Conservation (phyloP, 768 basidiomycete genomes). For the Boletus speciosus region DNA sequence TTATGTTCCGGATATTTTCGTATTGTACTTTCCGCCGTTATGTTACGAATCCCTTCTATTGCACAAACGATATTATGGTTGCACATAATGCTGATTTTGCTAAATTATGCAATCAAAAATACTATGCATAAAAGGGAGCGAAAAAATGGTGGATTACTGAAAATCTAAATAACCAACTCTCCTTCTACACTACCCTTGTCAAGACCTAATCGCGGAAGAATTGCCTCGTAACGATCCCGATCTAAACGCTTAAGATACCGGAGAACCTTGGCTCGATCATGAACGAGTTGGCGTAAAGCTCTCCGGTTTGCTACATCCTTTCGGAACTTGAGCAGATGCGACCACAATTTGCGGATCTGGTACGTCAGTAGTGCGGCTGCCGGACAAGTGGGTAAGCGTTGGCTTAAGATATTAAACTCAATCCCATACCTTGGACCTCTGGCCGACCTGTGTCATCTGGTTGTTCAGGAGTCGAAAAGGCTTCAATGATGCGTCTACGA, state of each 20-base stretch:
- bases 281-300: conserved; percentile 72
- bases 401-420: background rate
- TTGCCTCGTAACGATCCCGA: conserved; percentile 66
- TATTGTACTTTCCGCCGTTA: conserved; percentile 6
- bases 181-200: conserved; percentile 84
- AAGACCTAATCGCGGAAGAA: conserved; percentile 72
- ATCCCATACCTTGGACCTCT: conserved; percentile 78
- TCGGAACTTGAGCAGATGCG: conserved; percentile 63
- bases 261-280: conserved; percentile 79
- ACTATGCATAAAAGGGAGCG: background rate
- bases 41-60: conserved; percentile 17
- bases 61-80: background rate
- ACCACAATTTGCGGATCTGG: conserved; percentile 79
- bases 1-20: conserved; percentile 15
- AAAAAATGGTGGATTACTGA: background rate
- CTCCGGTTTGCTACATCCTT: conserved; percentile 77
- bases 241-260: conserved; percentile 69
- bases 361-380: conserved; percentile 84
- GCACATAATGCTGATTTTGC: conserved; percentile 7
- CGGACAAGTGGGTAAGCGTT: background rate
- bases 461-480: conserved; percentile 70
- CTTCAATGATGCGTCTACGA: conserved; percentile 67
- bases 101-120: background rate
- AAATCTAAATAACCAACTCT: conserved; percentile 68
- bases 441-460: conserved; percentile 76